Evolutionary conservation across 805 yeast genomes (phyloP).

Genomic region (Yamadazyma takamatsuzukensis): DNA sequence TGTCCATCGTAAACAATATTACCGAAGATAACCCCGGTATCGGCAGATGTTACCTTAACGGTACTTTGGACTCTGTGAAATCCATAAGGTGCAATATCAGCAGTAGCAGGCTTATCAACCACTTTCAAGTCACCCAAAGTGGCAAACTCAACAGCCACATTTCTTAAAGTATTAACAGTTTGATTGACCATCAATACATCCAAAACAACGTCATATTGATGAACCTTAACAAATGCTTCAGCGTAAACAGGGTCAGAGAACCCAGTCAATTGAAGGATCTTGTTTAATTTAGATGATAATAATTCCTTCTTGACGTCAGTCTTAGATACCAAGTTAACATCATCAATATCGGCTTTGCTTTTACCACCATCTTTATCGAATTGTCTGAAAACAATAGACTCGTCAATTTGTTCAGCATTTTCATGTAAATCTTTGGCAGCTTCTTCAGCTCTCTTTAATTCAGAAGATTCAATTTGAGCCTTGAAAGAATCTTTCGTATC

Average conservation of each 20-base stretch:
- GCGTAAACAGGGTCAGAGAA: constrained; percentile 97
- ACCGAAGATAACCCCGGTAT: constrained; percentile 97
- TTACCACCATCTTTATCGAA: constrained; percentile 43
- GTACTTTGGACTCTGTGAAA: constrained; percentile 88
- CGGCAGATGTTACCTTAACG: constrained; percentile 92
- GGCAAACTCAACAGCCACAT: constrained; percentile 90
- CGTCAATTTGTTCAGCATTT: constrained; percentile 75
- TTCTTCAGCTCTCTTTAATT: constrained; percentile 51
- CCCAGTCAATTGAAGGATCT: constrained; percentile 93
- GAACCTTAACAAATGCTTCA: constrained; percentile 94
- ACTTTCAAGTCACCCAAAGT: constrained; percentile 95
- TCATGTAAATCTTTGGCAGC: constrained; percentile 57
- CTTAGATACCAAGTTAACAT: constrained; percentile 50
- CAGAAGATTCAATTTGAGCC: constrained; percentile 60
- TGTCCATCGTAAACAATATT: constrained; percentile 95
- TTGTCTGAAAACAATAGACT: constrained; percentile 74
- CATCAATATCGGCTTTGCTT: constrained; percentile 43
- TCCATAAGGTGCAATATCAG: constrained; percentile 95
- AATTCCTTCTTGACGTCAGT: constrained; percentile 52
- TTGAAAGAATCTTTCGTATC: constrained; percentile 86
- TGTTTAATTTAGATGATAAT: constrained; percentile 74
- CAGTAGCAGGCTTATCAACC: constrained; percentile 84
- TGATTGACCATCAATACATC: constrained; percentile 94
- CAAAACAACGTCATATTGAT: constrained; percentile 91
- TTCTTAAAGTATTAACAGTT: constrained; percentile 85